Evolutionary conservation across 306 rosid species (phyloP).

Genomic region (Trichosanthes cucumerina): DNA sequence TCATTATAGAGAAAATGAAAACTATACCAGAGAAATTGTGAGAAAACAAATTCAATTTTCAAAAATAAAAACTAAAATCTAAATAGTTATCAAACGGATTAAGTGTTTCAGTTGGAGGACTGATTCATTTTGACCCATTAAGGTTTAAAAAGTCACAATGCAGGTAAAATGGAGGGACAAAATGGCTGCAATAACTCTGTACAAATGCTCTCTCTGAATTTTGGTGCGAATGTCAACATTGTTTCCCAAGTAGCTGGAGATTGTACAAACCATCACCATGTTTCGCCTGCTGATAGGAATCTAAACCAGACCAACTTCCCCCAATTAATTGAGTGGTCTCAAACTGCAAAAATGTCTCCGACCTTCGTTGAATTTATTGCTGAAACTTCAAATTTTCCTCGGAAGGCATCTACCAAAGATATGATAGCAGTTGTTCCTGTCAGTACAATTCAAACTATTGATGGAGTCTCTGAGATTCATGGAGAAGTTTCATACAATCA

Average conservation of each 20-base stretch:
- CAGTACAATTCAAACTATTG: conserved; percentile 16
- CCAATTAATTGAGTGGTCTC: conserved; percentile 30
- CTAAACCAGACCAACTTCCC: conserved; percentile 19
- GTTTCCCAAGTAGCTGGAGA: conserved; percentile 23
- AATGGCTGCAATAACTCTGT: conserved; percentile 21
- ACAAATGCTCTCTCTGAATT: conserved; percentile 19
- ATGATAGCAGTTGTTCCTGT: conserved; percentile 27
- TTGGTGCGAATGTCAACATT: conserved; percentile 20
- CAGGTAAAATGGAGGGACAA: conserved; percentile 46
- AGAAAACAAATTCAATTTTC: too few species aligned
- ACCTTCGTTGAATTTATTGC: conserved; percentile 43
- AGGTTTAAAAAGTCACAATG: neutral
- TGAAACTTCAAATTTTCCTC: conserved; percentile 38
- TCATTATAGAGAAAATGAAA: too few species aligned
- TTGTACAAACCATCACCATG: conserved; percentile 18
- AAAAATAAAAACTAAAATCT: too few species aligned
- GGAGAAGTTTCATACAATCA: conserved; percentile 22
- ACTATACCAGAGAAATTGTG: too few species aligned
- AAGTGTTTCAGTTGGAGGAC: neutral
- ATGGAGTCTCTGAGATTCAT: conserved; percentile 24
- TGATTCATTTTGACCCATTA: neutral
- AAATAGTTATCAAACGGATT: too few species aligned
- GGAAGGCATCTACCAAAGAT: conserved; percentile 25
- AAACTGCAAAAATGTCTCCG: conserved; percentile 30
- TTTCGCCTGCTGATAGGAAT: conserved; percentile 18